Conservation (phyloP, 139 green algal genomes). For the Choricystis sp. region DNA sequence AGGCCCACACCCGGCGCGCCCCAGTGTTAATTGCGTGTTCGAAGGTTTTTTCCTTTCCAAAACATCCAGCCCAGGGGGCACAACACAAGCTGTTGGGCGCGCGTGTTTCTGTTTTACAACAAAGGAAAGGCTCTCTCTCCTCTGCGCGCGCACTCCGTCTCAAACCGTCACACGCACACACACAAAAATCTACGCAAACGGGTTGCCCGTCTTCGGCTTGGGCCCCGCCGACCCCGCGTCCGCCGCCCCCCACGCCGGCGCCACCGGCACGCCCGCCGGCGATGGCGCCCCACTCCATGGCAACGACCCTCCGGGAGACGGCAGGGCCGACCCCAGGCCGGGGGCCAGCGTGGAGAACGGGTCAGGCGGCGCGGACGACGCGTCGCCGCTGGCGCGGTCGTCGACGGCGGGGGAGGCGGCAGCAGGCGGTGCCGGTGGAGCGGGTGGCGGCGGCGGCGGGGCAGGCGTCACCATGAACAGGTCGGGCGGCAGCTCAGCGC, state of each 20-base stretch:
- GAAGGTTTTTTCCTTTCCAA: too few relatives aligned
- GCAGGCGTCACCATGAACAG: neutral
- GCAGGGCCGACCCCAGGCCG: slow-evolving; percentile 4
- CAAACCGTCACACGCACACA: neutral
- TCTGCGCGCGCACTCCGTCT: too few relatives aligned
- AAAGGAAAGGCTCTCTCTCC: too few relatives aligned
- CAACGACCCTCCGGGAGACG: too few relatives aligned
- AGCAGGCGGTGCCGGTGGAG: neutral
- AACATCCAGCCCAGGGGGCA: too few relatives aligned
- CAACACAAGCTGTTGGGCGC: too few relatives aligned
- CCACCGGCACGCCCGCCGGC: too few relatives aligned
- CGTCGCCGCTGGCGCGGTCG: too few relatives aligned
- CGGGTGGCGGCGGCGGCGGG: neutral
- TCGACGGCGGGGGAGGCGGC: neutral
- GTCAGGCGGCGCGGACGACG: neutral
- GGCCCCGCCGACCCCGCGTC: slow-evolving; percentile 1
- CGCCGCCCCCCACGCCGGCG: neutral
- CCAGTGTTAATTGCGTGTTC: too few relatives aligned
- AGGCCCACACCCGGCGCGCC: too few relatives aligned
- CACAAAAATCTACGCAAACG: slow-evolving; percentile 11
- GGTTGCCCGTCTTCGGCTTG: slow-evolving; percentile 14
- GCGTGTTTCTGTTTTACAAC: too few relatives aligned
- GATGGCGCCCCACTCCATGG: too few relatives aligned
- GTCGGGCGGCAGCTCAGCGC: slow-evolving; percentile 4
- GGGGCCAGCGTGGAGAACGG: slow-evolving; percentile 10